Evolutionary conservation across 2,329 filamentous ascomycete genomes (phyloP).

Genomic region (Stemphylium lycopersici): DNA sequence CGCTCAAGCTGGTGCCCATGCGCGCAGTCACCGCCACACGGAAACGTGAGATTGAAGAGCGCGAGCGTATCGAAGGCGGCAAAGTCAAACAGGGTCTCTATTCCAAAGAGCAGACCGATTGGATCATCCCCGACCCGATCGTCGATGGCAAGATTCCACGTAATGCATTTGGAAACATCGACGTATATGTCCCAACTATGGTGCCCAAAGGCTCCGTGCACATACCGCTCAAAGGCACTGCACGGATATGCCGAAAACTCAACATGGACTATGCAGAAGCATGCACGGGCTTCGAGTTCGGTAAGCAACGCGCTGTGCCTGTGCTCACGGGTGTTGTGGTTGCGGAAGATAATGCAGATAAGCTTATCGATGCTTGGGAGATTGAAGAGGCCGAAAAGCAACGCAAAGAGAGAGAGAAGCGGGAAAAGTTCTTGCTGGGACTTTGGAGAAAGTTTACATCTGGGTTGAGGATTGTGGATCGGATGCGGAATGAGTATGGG

Average conservation of each 20-base stretch:
- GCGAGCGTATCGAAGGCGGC: conserved; percentile 75
- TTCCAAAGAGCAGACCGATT: conserved; percentile 84
- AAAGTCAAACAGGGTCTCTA: conserved; percentile 89
- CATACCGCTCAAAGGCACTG: conserved; percentile 76
- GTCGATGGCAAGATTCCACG: conserved; percentile 85
- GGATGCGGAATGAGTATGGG: conserved; percentile 43
- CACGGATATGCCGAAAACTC: conserved; percentile 81
- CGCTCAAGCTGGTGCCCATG: conserved; percentile 86
- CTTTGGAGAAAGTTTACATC: conserved; percentile 88
- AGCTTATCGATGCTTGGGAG: conserved; percentile 78
- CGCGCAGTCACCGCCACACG: conserved; percentile 88
- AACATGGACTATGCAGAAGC: conserved; percentile 91
- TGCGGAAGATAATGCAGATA: conserved; percentile 76
- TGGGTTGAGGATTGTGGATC: conserved; percentile 74
- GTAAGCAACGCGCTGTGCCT: conserved; percentile 90
- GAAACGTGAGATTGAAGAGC: conserved; percentile 86
- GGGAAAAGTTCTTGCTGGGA: conserved; percentile 72
- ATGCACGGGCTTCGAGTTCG: conserved; percentile 95
- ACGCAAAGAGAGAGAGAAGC: conserved; percentile 79
- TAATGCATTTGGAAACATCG: conserved; percentile 95
- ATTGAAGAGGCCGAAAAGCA: conserved; percentile 75
- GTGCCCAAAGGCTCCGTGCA: conserved; percentile 84
- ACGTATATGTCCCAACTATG: conserved; percentile 94
- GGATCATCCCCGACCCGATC: conserved; percentile 91
- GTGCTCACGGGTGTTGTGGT: conserved; percentile 90